These are phyloP conservation scores for Diaporthe sp. DNA, from an alignment of 2,329 filamentous ascomycete genomes.

Conservation along the genomic window DNA sequence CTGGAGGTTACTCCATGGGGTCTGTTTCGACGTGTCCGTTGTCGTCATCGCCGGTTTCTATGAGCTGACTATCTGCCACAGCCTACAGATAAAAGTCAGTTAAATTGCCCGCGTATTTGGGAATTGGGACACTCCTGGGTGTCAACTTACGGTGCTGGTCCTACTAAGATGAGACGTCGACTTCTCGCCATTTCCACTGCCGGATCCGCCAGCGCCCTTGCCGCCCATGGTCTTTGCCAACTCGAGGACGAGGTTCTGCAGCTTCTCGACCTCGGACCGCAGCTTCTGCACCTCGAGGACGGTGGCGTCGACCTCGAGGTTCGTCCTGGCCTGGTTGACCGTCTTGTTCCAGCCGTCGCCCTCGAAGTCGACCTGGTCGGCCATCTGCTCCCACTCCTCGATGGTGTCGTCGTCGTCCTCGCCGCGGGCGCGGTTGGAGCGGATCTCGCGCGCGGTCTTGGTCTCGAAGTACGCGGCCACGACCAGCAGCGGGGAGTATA, in stretches of 20 bases:
- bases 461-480: conserved; percentile 82
- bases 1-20: neutral
- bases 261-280: conserved; percentile 69
- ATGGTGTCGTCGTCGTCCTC: conserved; percentile 91
- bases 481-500: conserved; percentile 88
- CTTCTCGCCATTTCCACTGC: conserved; percentile 35
- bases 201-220: conserved; percentile 23
- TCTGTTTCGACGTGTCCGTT: conserved; percentile 4
- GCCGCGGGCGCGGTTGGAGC: conserved; percentile 80
- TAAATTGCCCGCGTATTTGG: neutral
- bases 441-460: conserved; percentile 75
- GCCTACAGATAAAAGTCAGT: neutral
- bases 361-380: conserved; percentile 81
- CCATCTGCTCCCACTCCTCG: conserved; percentile 94
- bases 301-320: conserved; percentile 84
- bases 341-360: conserved; percentile 87
- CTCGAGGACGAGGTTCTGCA: conserved; percentile 64
- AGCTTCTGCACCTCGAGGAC: conserved; percentile 77
- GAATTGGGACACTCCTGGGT: neutral
- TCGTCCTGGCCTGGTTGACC: conserved; percentile 81
- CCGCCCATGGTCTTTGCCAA: conserved; percentile 45
- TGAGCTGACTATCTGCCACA: conserved; percentile 27
- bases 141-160: conserved; percentile 40
- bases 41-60: neutral
- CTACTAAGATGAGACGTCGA: conserved; percentile 33